A percentile compares a stretch with the other conserved stretches of the same genome.
These are phyloP conservation scores for Trichophaea hybrida DNA, from an alignment of 2,329 filamentous ascomycete genomes.

Conservation along the genomic window DNA sequence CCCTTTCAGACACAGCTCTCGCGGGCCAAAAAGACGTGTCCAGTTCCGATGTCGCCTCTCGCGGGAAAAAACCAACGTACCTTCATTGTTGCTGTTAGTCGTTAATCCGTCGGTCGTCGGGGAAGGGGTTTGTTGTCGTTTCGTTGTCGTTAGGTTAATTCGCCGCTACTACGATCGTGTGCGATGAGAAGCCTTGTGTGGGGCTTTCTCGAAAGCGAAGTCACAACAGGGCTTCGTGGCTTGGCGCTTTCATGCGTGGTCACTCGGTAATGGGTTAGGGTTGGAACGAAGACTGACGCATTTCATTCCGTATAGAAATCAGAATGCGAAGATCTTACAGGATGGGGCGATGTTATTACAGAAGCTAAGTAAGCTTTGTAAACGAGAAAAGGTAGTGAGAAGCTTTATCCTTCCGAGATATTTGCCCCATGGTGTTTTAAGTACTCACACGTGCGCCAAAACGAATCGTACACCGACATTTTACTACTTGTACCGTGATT, in stretches of 20 bases:
- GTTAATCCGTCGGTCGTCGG: constrained; percentile 14
- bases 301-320: no score
- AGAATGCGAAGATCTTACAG: no score
- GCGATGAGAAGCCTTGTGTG: background rate
- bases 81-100: constrained; percentile 22
- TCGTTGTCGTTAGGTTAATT: background rate
- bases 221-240: background rate
- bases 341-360: no score
- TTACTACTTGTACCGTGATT: no score
- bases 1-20: constrained; percentile 11
- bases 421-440: no score
- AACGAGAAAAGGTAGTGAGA: no score
- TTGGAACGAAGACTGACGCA: background rate
- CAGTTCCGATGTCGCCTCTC: background rate
- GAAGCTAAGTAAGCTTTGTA: no score
- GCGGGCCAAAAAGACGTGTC: background rate
- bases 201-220: background rate
- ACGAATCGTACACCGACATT: no score
- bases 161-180: background rate
- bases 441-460: no score
- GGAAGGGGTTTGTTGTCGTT: constrained; percentile 9
- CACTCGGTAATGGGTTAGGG: background rate
- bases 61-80: constrained; percentile 12
- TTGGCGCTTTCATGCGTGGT: background rate
- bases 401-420: no score